These are phyloP conservation scores for Cryptosporidium bovis DNA, from an alignment of 169 alveolate species.

Conservation along the genomic window DNA sequence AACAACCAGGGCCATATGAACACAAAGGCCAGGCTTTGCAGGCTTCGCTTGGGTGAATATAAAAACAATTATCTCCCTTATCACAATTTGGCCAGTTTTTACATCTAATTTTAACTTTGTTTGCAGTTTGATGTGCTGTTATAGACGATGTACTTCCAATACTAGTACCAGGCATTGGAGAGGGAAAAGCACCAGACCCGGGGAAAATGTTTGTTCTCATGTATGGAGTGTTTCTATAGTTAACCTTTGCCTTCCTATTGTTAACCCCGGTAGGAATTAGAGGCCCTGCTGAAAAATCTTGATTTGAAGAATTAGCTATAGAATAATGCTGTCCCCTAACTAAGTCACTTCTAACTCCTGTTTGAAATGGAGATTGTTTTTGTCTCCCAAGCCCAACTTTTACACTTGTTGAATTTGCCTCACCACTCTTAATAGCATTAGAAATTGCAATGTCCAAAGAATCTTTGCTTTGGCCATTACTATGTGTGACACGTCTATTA, in stretches of 20 bases:
- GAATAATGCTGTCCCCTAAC: neutral
- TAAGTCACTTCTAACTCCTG: neutral
- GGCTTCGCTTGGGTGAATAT: slow-evolving; percentile 72
- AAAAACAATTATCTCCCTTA: slow-evolving; percentile 64
- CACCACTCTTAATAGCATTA: slow-evolving; percentile 41
- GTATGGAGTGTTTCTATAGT: slow-evolving; percentile 68
- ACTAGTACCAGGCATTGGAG: neutral
- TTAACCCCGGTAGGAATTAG: neutral
- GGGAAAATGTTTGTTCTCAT: slow-evolving; percentile 14
- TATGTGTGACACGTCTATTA: neutral
- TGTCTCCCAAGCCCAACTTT: slow-evolving; percentile 39
- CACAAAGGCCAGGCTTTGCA: slow-evolving; percentile 70
- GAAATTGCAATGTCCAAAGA: slow-evolving; percentile 71
- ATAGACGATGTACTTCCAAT: neutral
- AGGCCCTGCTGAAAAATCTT: slow-evolving; percentile 47
- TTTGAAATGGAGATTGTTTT: neutral
- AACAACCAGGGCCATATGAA: slow-evolving; percentile 74
- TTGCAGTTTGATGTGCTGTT: slow-evolving; percentile 15
- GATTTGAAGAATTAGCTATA: neutral
- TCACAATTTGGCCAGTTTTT: slow-evolving; percentile 73
- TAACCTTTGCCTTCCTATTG: slow-evolving; percentile 1
- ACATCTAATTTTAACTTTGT: slow-evolving; percentile 57
- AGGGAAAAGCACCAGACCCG: too few species aligned
- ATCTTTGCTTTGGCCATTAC: slow-evolving; percentile 29
- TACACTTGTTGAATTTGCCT: too few species aligned